A percentile compares a stretch with the other conserved stretches of the same genome.
Conservation (phyloP, 352 stramenopile genomes). For the Globisporangium cystogenes region DNA sequence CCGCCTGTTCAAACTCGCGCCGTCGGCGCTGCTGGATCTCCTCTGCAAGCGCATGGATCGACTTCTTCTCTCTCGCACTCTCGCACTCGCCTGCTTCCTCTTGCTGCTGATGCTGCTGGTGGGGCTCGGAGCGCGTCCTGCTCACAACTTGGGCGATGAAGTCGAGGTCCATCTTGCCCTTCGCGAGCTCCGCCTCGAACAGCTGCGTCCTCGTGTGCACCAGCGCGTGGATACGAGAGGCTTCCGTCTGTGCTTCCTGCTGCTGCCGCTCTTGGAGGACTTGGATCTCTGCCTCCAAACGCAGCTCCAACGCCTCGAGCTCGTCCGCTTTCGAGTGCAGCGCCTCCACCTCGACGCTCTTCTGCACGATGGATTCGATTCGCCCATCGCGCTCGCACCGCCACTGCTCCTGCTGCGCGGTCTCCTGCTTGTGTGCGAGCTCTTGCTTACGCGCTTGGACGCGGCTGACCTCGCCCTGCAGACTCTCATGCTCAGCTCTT, state of each 20-base stretch:
- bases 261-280: conserved; percentile 40
- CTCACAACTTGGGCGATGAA: conserved; percentile 38
- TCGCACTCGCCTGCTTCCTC: neutral
- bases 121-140: neutral
- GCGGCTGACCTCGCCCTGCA: conserved; percentile 12
- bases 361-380: conserved; percentile 27
- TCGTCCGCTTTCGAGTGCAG: conserved; percentile 20
- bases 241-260: conserved; percentile 28
- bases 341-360: conserved; percentile 13
- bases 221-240: conserved; percentile 29
- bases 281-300: conserved; percentile 38
- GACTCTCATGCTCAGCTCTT: neutral
- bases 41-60: conserved; percentile 23
- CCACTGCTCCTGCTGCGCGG: conserved; percentile 23
- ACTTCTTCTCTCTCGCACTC: neutral
- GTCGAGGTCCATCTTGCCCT: conserved; percentile 37
- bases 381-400: conserved; percentile 28
- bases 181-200: conserved; percentile 40
- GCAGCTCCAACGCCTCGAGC: conserved; percentile 32
- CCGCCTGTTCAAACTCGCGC: conserved; percentile 25
- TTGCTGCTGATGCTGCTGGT: conserved; percentile 2
- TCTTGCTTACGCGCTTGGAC: conserved; percentile 11
- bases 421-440: neutral
- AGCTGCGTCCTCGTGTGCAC: conserved; percentile 38
- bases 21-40: conserved; percentile 29